These are phyloP conservation scores for Tuber borchii DNA, from an alignment of 495 filamentous ascomycete genomes.

Conservation along the genomic window DNA sequence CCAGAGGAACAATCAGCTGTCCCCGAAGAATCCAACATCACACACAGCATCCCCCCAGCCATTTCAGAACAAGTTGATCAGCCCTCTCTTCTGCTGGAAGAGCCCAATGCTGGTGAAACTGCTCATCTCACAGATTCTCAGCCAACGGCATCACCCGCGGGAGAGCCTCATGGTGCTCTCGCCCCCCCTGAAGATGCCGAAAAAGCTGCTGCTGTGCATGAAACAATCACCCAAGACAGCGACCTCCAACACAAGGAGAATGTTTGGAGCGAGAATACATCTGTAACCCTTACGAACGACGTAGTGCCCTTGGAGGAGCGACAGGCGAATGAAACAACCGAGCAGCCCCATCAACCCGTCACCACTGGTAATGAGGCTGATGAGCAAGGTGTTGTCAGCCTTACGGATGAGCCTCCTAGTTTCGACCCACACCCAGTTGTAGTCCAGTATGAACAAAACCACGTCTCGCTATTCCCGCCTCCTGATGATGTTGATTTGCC, in stretches of 20 bases:
- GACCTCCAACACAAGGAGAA: conserved; percentile 29
- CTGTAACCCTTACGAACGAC: conserved; percentile 31
- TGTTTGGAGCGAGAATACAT: conserved; percentile 34
- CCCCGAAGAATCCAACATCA: background rate
- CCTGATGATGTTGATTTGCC: conserved; percentile 30
- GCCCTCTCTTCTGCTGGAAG: background rate
- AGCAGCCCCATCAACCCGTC: conserved; percentile 8
- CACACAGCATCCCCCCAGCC: background rate
- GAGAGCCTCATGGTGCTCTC: background rate
- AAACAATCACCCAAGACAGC: conserved; percentile 11
- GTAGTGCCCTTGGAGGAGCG: conserved; percentile 30
- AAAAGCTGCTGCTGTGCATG: background rate
- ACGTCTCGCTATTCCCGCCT: conserved; percentile 35
- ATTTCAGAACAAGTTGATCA: background rate
- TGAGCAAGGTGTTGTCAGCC: conserved; percentile 4
- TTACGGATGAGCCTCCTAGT: conserved; percentile 18
- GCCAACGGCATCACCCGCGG: background rate
- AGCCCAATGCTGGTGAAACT: background rate
- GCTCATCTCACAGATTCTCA: background rate
- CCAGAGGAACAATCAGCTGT: background rate
- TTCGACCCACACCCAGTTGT: conserved; percentile 34
- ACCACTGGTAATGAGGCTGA: conserved; percentile 16
- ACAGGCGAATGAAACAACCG: conserved; percentile 18
- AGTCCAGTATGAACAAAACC: conserved; percentile 37
- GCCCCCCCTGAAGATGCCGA: background rate